Conservation (phyloP, 129 eudicot genomes). For the Artemisia annua region DNA sequence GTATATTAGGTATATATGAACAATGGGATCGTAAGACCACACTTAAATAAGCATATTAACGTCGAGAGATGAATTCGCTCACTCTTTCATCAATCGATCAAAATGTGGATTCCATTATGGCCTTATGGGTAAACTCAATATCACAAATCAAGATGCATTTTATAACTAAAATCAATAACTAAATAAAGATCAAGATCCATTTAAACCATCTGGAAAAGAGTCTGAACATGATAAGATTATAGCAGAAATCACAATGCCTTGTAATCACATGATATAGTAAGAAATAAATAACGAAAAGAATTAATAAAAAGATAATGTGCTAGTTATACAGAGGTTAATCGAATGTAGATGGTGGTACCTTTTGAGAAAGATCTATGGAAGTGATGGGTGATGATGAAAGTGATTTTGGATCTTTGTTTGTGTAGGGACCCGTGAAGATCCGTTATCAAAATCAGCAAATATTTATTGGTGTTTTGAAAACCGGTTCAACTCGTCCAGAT, state of each 20-base stretch:
- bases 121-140: no score
- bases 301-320: no score
- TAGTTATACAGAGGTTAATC: no score
- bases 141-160: slow-evolving; percentile 1
- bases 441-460: not conserved
- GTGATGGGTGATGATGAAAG: not conserved
- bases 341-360: not conserved
- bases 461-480: no score
- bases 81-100: no score
- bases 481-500: no score
- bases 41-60: no score
- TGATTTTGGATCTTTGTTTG: not conserved
- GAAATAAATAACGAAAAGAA: not conserved
- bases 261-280: not conserved
- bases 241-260: not conserved
- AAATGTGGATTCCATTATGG: no score
- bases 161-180: not conserved
- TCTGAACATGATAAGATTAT: not conserved
- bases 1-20: no score
- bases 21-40: no score
- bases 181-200: not conserved
- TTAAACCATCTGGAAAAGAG: not conserved
- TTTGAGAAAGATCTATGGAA: not conserved
- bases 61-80: no score
- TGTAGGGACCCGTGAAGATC: not conserved